These are phyloP conservation scores for Symbiotaphrina buchneri DNA, from an alignment of 495 filamentous ascomycete genomes.

Conservation along the genomic window DNA sequence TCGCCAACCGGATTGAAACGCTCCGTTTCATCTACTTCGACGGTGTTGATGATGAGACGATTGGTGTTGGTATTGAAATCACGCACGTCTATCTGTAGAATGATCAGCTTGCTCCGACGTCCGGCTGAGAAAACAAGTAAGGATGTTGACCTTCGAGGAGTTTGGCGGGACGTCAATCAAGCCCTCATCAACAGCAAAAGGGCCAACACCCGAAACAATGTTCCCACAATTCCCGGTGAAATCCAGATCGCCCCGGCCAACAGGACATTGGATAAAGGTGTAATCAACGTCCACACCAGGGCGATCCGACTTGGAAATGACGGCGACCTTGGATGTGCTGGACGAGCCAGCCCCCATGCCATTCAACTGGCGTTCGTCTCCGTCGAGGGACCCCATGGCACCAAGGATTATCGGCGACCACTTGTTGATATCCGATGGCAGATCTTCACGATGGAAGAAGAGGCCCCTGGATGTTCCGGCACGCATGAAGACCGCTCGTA, in stretches of 20 bases:
- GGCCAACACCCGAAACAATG: constrained; percentile 16
- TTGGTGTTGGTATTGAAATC: constrained; percentile 15
- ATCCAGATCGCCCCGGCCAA: constrained; percentile 13
- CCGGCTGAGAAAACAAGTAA: neutral
- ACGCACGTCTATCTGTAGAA: constrained; percentile 11
- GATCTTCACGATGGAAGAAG: constrained; percentile 13
- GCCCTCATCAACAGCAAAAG: constrained; percentile 16
- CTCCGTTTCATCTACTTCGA: constrained; percentile 9
- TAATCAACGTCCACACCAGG: constrained; percentile 16
- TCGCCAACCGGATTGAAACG: constrained; percentile 10
- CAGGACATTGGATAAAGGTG: constrained; percentile 16
- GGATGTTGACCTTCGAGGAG: constrained; percentile 9
- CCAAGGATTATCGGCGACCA: constrained; percentile 14
- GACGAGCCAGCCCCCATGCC: constrained; percentile 18
- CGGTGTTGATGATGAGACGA: constrained; percentile 10
- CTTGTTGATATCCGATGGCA: constrained; percentile 7
- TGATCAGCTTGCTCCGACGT: neutral
- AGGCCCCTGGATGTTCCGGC: constrained; percentile 18
- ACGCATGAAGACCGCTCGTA: constrained; percentile 17
- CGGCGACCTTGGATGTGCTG: constrained; percentile 18
- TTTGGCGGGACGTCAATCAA: constrained; percentile 9
- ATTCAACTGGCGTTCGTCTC: constrained; percentile 12
- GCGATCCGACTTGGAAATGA: constrained; percentile 11
- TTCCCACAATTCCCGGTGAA: constrained; percentile 20
- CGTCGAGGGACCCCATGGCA: constrained; percentile 12